phyloP scores from a whole-genome alignment of 352 stramenopile genomes.

The Globisporangium nagaii region DNA sequence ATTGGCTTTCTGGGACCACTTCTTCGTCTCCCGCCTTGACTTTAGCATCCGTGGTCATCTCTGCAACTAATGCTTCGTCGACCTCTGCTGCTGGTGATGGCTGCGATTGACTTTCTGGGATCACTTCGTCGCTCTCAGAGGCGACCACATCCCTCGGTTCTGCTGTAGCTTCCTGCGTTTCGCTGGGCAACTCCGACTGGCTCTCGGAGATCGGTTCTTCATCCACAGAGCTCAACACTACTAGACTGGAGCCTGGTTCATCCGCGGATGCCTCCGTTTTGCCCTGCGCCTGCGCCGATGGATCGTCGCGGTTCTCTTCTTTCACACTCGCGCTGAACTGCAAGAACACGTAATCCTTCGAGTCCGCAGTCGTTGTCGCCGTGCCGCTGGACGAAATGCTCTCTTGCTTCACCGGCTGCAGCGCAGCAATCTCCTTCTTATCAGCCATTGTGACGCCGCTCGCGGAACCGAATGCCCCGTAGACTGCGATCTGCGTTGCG shows the following conservation, averaged over 20 bases:
- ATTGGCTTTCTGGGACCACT: background rate
- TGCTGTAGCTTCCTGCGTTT: background rate
- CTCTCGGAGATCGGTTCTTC: background rate
- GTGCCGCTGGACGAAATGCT: background rate
- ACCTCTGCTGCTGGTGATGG: background rate
- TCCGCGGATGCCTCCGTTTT: background rate
- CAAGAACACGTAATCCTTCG: background rate
- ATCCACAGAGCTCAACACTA: background rate
- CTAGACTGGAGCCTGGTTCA: background rate
- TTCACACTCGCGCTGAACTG: background rate
- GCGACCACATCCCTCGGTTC: background rate
- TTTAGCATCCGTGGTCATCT: background rate
- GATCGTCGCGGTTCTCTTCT: background rate
- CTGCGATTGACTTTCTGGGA: conserved; percentile 1
- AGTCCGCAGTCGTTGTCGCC: background rate
- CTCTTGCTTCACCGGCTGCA: background rate
- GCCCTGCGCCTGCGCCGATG: no score
- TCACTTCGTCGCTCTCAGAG: background rate
- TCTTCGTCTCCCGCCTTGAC: background rate
- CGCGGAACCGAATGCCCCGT: conserved; percentile 11
- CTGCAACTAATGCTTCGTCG: background rate
- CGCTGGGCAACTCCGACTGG: background rate
- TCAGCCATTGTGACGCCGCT: background rate
- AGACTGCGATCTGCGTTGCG: conserved; percentile 10
- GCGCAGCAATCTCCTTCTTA: background rate